Conservation (phyloP, 2,329 filamentous ascomycete species). For the Bipolaris gigantea region DNA sequence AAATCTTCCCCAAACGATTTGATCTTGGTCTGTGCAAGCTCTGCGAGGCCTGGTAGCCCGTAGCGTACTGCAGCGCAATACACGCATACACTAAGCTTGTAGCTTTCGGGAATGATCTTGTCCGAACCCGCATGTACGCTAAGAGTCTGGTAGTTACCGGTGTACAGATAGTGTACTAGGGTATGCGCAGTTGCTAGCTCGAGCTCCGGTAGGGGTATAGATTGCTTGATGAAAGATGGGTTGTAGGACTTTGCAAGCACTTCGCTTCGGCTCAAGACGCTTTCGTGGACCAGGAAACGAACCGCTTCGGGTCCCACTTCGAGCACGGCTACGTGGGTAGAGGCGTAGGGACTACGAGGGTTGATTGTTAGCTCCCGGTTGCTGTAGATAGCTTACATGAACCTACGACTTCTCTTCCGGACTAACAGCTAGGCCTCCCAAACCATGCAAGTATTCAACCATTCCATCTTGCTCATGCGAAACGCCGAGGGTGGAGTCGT, state of each 20-base stretch:
- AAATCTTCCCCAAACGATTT: slow-evolving; percentile 18
- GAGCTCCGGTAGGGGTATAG: slow-evolving; percentile 27
- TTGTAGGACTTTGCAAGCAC: slow-evolving; percentile 16
- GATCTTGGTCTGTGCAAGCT: slow-evolving; percentile 31
- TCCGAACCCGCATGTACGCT: background rate
- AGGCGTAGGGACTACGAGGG: slow-evolving; percentile 22
- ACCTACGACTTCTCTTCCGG: slow-evolving; percentile 7
- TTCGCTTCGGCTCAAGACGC: slow-evolving; percentile 27
- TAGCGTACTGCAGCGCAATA: slow-evolving; percentile 35
- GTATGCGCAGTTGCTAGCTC: slow-evolving; percentile 30
- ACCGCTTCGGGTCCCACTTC: slow-evolving; percentile 23
- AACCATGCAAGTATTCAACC: background rate
- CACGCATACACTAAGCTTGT: slow-evolving; percentile 26
- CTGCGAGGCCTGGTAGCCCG: slow-evolving; percentile 27
- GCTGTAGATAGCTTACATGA: accelerated
- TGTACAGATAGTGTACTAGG: slow-evolving; percentile 32
- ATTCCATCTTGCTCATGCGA: background rate
- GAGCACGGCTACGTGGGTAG: slow-evolving; percentile 21
- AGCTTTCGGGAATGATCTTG: slow-evolving; percentile 8
- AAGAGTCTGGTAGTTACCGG: slow-evolving; percentile 24
- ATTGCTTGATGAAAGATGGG: slow-evolving; percentile 16
- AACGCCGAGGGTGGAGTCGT: background rate
- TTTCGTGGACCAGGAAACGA: slow-evolving; percentile 30
- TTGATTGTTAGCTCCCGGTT: background rate
- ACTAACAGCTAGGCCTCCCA: background rate